Evolutionary conservation across 345 rosid genomes (phyloP), one percentile per base, ranked within the genome.

Genomic region (Psidium guajava): DNA sequence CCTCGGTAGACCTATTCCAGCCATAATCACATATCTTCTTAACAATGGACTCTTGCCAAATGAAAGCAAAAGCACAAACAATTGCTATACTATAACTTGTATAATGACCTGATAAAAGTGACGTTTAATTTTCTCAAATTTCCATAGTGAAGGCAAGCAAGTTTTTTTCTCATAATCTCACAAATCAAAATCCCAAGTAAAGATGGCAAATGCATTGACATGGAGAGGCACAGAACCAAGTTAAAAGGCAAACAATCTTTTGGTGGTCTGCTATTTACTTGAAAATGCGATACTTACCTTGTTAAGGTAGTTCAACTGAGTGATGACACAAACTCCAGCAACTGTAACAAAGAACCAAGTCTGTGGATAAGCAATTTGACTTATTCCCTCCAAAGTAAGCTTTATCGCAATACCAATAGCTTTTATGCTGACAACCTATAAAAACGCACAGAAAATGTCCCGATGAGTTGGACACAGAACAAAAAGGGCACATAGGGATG

Each of bases 351-450:
- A 97, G 90, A 93, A 94, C 98, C 99, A 97, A 87, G 98, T 97
- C 91, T 95, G 94, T 27, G 94, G 96, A 89, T 91, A 96, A 87
- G 93, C 90, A 81, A 95, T 85, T 88, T 96, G 99, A 89, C 86
- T 96, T 80, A 90, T 88, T 59, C 99, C 99, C 80, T 94, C 98
- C 83, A 96, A 80, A 36, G 99, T 94, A 88, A 96, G 91, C 93
- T 94, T 96, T 83, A 95, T 92, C 0, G 99, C 99, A 83, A 95
- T 96, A 87, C 99, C 99, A 54, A 96, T 92, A 27, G 99, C 99
- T 88, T 96, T 96, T 87, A 96, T 93, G 94, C 98, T 96, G 86
- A 94, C 94, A 50, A 96, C 98, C 99, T 94, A 91, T 81, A 86
- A 40, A 86, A 44, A 40, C 5, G 47, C 52, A 53, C 51, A 86